Conservation (phyloP, 257 asterid species). For the Scutellaria barbata region DNA sequence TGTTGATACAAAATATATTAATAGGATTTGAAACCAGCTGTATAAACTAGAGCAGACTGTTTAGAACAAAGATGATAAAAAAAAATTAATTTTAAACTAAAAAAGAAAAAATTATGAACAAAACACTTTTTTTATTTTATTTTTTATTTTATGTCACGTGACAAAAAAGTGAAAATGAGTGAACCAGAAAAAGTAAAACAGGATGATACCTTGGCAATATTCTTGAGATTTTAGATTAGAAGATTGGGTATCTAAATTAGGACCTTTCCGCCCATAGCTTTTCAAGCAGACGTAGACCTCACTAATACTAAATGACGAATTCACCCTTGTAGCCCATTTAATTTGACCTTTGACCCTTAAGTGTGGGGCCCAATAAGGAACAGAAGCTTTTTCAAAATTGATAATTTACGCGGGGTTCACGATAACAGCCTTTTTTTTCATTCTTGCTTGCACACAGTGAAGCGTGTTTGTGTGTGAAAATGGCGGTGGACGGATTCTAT, state of each 20-base stretch:
- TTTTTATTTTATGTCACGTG: no score
- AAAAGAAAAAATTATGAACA: no score
- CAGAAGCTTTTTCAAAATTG: neutral
- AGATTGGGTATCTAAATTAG: neutral
- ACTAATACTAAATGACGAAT: neutral
- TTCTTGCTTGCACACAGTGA: slow-evolving; percentile 2
- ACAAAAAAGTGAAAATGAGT: no score
- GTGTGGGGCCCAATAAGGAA: neutral
- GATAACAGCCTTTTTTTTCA: neutral
- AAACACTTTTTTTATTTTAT: no score
- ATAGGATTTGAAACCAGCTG: no score
- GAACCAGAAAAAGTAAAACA: no score
- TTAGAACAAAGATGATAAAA: no score
- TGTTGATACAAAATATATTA: no score
- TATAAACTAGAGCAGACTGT: no score
- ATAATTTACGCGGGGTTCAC: neutral
- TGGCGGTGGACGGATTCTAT: slow-evolving; percentile 65
- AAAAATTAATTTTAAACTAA: no score
- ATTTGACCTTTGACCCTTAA: neutral
- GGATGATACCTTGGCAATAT: neutral
- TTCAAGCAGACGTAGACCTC: neutral
- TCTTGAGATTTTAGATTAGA: neutral
- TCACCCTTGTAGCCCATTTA: neutral
- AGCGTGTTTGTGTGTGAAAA: slow-evolving; percentile 31
- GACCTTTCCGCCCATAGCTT: slow-evolving; percentile 14